Evolutionary conservation across 1,284 basidiomycete genomes (phyloP), one percentile per base, ranked within the genome.

Genomic region (Moesziomyces sp.): DNA sequence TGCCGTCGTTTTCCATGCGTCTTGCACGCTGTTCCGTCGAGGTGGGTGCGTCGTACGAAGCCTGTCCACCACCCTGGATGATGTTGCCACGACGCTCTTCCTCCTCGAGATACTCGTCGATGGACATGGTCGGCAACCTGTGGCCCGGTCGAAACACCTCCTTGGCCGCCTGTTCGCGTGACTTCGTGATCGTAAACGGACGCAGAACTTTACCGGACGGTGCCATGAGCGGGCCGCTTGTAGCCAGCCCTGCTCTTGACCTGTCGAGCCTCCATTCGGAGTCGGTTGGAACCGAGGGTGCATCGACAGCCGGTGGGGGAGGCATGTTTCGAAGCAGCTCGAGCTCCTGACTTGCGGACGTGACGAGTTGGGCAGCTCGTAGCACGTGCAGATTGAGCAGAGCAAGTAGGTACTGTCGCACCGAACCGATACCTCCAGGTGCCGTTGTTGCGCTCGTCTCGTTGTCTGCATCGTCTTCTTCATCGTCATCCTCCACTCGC

Each of bases 81-180:
- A 98, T 90, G 59, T 94, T 95, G 0, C 95, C 94, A 52, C 92
- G 86, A 64, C 90, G 86, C 55, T 88, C 86, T 83, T 99, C 96
- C 64, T 94, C 90, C 74, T 92, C 90, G 23, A 99, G 88, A 82
- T 96, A 98, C 84, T 99, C 93, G 81, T 99, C 96, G 75, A 99
- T 90, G 1, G 91, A 89, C 97, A 99, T 98, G 0, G 93, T 96
- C 3, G 96, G 96, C 30, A 99, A 86, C 23, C 91, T 89, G 83
- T 97, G 90, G n/a, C 89, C 89, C 4, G 93, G 89, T 16, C 90
- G 88, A 86, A 98, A 99, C 3, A 98, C 94, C 79, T 93, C 89
- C 0, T 92, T 4, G 82, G 81, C 74, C 88, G 92, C 16, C 94
- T 88, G 74, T 91, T 90, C 14, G 21, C 59, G 56, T 0, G 52